phyloP scores from a whole-genome alignment of 306 rosid species.

The Dalbergia cochinchinensis region DNA sequence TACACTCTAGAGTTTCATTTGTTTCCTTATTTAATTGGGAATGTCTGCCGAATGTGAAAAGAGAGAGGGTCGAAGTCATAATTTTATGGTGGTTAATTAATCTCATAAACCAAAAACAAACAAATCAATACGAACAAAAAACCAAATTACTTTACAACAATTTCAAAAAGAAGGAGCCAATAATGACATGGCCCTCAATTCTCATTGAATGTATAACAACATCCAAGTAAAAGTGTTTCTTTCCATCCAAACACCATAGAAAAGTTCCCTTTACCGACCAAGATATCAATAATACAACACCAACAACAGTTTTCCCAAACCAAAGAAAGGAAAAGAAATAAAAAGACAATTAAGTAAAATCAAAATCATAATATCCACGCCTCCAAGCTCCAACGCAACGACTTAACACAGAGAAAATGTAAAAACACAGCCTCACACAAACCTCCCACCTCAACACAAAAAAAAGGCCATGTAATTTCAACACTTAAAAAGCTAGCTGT shows the following conservation, averaged over 20 bases:
- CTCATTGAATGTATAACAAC: conserved; percentile 46
- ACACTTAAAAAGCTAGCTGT: no score
- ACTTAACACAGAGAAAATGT: not conserved
- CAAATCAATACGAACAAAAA: conserved; percentile 45
- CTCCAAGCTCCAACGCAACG: not conserved
- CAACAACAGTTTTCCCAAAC: not conserved
- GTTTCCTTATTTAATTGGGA: conserved; percentile 21
- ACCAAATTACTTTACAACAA: conserved; percentile 17
- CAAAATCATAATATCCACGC: conserved; percentile 28
- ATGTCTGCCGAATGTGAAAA: conserved; percentile 40
- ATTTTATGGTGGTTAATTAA: conserved; percentile 37
- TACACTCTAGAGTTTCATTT: conserved; percentile 25
- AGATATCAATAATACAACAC: conserved; percentile 39
- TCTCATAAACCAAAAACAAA: conserved; percentile 35
- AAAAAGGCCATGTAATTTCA: not conserved
- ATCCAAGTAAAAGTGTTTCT: conserved; percentile 53
- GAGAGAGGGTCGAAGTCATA: conserved; percentile 25
- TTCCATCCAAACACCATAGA: conserved; percentile 46
- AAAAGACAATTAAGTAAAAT: conserved; percentile 20
- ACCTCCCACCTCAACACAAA: not conserved
- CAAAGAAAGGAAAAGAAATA: not conserved
- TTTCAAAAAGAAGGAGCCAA: conserved; percentile 52
- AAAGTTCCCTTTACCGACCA: conserved; percentile 39
- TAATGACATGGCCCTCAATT: conserved; percentile 61
- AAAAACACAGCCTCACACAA: no score